phyloP scores from a whole-genome alignment of 495 filamentous ascomycete species.

The Penicillium macrosclerotiorum region DNA sequence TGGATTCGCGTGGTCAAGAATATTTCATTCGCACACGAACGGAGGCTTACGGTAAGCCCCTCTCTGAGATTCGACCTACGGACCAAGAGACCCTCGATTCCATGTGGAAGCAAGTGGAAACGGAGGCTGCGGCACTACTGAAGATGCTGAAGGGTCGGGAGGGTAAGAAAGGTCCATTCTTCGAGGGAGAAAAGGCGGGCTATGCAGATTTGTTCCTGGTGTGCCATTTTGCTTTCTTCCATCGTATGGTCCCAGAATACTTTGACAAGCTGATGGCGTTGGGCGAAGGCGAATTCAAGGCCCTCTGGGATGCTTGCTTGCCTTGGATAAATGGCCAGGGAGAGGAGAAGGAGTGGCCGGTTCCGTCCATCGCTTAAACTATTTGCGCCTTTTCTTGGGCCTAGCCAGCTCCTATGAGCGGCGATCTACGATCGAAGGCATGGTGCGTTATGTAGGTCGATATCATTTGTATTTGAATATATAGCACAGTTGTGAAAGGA shows the following conservation, averaged over 20 bases:
- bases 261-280: conserved; percentile 21
- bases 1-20: conserved; percentile 31
- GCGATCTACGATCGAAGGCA: too few relatives aligned
- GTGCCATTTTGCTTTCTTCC: conserved; percentile 19
- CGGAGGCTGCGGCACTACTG: conserved; percentile 10
- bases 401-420: too few relatives aligned
- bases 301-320: conserved; percentile 26
- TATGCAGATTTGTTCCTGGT: conserved; percentile 27
- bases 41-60: conserved; percentile 28
- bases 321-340: conserved; percentile 34
- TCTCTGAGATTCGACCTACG: conserved; percentile 27
- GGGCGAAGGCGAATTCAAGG: conserved; percentile 23
- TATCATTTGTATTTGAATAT: conserved; percentile 26
- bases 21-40: conserved; percentile 33
- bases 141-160: conserved; percentile 25
- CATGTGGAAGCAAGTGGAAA: conserved; percentile 17
- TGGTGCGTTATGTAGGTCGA: conserved; percentile 7
- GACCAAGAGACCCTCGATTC: conserved; percentile 13
- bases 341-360: conserved; percentile 30
- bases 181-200: conserved; percentile 28
- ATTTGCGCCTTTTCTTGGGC: too few relatives aligned
- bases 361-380: conserved; percentile 14
- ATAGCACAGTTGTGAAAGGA: conserved; percentile 28
- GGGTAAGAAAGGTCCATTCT: conserved; percentile 31
- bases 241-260: conserved; percentile 18